phyloP scores from a whole-genome alignment of 2,329 filamentous ascomycete genomes.

The Fusarium sp. region DNA sequence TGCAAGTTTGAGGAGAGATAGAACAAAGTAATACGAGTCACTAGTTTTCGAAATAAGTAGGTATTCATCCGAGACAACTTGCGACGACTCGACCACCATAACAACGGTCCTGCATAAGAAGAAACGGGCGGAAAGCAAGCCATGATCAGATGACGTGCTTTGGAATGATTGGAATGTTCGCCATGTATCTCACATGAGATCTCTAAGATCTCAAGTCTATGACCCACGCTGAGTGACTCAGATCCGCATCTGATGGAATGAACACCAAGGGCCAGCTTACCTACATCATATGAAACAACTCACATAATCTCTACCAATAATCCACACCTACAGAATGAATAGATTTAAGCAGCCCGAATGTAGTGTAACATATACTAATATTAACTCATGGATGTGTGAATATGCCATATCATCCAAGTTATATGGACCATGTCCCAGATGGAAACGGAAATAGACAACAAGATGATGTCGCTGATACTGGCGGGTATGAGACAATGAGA shows the following conservation, averaged over 20 bases:
- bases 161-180: background rate
- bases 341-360: too few relatives aligned
- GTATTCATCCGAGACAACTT: constrained; percentile 2
- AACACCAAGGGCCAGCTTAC: constrained; percentile 2
- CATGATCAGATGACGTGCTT: background rate
- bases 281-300: background rate
- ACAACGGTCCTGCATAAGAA: constrained; percentile 1
- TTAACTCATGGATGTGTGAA: too few relatives aligned
- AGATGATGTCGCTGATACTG: too few relatives aligned
- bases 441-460: too few relatives aligned
- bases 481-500: too few relatives aligned
- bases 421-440: too few relatives aligned
- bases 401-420: too few relatives aligned
- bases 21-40: background rate
- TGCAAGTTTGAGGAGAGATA: background rate
- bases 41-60: background rate
- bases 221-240: constrained; percentile 9
- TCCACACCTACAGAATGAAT: too few relatives aligned
- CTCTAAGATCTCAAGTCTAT: background rate
- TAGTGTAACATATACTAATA: too few relatives aligned
- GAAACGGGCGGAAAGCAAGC: background rate
- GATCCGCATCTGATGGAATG: constrained; percentile 18
- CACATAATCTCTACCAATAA: too few relatives aligned
- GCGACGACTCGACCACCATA: background rate
- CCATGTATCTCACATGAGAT: background rate